Conservation (phyloP, 352 stramenopile genomes). For the Globisporangium polare region DNA sequence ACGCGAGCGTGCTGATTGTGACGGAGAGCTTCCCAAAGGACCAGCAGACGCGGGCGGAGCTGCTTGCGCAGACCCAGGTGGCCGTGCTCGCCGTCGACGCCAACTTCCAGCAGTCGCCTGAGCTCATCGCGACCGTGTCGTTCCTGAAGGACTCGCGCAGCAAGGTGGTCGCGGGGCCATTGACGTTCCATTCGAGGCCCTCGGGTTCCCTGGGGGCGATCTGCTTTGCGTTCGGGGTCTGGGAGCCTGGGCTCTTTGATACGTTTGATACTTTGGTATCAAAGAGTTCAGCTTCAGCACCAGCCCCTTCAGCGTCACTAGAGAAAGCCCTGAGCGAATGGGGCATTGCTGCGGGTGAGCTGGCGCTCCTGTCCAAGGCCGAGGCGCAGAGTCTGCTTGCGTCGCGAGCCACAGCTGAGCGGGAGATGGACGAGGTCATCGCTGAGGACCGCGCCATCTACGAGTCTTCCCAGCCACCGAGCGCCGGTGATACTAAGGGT, state of each 20-base stretch:
- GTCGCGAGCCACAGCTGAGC: slow-evolving; percentile 8
- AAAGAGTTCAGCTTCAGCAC: too few species aligned
- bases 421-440: slow-evolving; percentile 6
- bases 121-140: slow-evolving; percentile 40
- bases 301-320: neutral
- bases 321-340: neutral
- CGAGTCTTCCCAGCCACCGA: neutral
- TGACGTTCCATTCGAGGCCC: slow-evolving; percentile 37
- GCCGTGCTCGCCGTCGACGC: slow-evolving; percentile 38
- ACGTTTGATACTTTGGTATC: slow-evolving; percentile 4
- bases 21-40: slow-evolving; percentile 36
- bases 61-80: slow-evolving; percentile 23
- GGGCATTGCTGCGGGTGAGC: neutral
- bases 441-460: neutral
- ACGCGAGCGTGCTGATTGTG: slow-evolving; percentile 20
- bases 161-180: slow-evolving; percentile 27
- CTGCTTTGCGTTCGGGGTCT: slow-evolving; percentile 39
- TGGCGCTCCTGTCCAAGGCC: slow-evolving; percentile 18
- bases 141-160: slow-evolving; percentile 49
- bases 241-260: slow-evolving; percentile 32
- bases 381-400: neutral
- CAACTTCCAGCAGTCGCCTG: slow-evolving; percentile 28
- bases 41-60: slow-evolving; percentile 22
- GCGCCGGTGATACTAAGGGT: neutral
- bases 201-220: slow-evolving; percentile 43